phyloP scores from a whole-genome alignment of 2,329 filamentous ascomycete species.

The Leptosphaerulina australis region DNA sequence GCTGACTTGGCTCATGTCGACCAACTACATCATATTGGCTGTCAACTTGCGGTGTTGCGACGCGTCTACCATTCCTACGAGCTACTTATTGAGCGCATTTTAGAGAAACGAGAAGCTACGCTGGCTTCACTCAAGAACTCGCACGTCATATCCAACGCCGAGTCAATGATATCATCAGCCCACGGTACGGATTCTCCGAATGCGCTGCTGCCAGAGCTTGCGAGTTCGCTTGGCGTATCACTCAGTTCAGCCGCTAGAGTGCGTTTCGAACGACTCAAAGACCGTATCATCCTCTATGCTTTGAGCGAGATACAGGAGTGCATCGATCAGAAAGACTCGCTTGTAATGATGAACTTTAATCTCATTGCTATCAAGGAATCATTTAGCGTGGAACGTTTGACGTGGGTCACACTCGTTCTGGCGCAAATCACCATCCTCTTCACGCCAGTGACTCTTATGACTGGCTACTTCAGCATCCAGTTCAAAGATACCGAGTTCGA shows the following conservation, averaged over 20 bases:
- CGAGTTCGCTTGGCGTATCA: slow-evolving; percentile 53
- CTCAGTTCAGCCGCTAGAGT: slow-evolving; percentile 59
- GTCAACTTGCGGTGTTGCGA: slow-evolving; percentile 64
- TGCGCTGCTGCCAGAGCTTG: slow-evolving; percentile 41
- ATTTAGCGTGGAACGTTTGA: slow-evolving; percentile 72
- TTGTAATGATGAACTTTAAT: slow-evolving; percentile 78
- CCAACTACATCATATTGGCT: slow-evolving; percentile 64
- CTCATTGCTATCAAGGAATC: slow-evolving; percentile 78
- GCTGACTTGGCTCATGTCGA: slow-evolving; percentile 56
- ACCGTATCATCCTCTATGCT: slow-evolving; percentile 65
- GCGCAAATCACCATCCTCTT: slow-evolving; percentile 79
- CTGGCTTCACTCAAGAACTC: slow-evolving; percentile 54
- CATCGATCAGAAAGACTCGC: slow-evolving; percentile 71
- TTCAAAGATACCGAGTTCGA: slow-evolving; percentile 67
- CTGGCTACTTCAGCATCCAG: slow-evolving; percentile 73
- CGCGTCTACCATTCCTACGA: slow-evolving; percentile 67
- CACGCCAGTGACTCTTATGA: slow-evolving; percentile 76
- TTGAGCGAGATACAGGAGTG: slow-evolving; percentile 67
- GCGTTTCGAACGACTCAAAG: slow-evolving; percentile 64
- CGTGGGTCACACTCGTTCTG: slow-evolving; percentile 72
- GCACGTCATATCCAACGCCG: slow-evolving; percentile 44
- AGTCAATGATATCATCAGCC: slow-evolving; percentile 38
- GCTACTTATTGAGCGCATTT: slow-evolving; percentile 64
- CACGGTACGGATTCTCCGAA: slow-evolving; percentile 24
- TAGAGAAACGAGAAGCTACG: slow-evolving; percentile 54